Evolutionary conservation across 2,329 filamentous ascomycete genomes (phyloP).

Genomic region (Chalara sp.): DNA sequence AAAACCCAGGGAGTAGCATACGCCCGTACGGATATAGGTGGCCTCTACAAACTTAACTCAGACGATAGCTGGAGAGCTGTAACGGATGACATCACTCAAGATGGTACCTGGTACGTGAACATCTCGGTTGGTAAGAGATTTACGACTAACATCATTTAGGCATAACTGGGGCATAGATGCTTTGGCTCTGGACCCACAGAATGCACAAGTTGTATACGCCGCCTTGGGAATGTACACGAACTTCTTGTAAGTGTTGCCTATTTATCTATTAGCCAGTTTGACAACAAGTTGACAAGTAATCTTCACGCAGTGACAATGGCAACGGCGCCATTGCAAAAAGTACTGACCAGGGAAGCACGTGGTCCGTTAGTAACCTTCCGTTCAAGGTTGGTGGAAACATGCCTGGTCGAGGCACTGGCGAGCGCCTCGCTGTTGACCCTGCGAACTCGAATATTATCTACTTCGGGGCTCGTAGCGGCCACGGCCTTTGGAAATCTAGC

Average conservation of each 20-base stretch:
- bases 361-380: slow-evolving; percentile 39
- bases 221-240: slow-evolving; percentile 53
- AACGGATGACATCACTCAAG: slow-evolving; percentile 32
- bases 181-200: slow-evolving; percentile 46
- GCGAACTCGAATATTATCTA: slow-evolving; percentile 49
- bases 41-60: slow-evolving; percentile 46
- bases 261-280: neutral
- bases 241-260: slow-evolving; percentile 32
- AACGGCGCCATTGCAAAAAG: slow-evolving; percentile 47
- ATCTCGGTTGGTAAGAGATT: neutral
- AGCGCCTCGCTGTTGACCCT: slow-evolving; percentile 52
- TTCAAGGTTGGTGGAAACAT: slow-evolving; percentile 59
- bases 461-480: slow-evolving; percentile 51
- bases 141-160: slow-evolving; percentile 26
- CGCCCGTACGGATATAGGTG: slow-evolving; percentile 50
- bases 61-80: slow-evolving; percentile 50
- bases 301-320: slow-evolving; percentile 38
- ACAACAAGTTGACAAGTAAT: neutral
- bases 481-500: slow-evolving; percentile 52
- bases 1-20: slow-evolving; percentile 44
- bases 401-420: slow-evolving; percentile 53
- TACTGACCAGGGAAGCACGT: slow-evolving; percentile 46
- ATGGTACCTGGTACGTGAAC: slow-evolving; percentile 11
- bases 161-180: slow-evolving; percentile 51
- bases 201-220: slow-evolving; percentile 45